Evolutionary conservation across 1,284 basidiomycete species (phyloP), one percentile per base, ranked within the genome.

Genomic region (Leccinum griseonigrum): DNA sequence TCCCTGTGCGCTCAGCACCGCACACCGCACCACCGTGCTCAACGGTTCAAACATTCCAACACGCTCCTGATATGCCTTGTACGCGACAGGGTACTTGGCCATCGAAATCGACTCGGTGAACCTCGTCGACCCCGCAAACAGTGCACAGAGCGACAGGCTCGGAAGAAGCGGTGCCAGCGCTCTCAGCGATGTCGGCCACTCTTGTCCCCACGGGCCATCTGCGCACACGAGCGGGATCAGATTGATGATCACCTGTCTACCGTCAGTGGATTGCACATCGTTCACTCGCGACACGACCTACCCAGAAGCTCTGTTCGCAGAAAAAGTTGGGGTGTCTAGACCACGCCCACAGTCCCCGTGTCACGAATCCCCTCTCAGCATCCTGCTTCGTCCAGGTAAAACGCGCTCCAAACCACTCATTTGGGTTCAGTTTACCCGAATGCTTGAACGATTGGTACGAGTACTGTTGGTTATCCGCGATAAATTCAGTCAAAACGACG

Each of bases 271-370:
- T 36, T 28, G 28, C 28, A 16, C 9, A n/a, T 48, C 5, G 18
- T 31, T 29, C 36, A 4, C 7, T 4, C 4, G 11, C 54, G 38
- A 11, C 3, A 38, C 18, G 3, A 59, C 85, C 63, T 65, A 94
- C 87, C 94, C 94, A 97, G 77, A 95, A 94, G 8, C 79, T 76
- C 76, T 96, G 94, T 73, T 97, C 95, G 72, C 91, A 94, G 0
- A 89, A 78, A 75, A 95, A 96, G 74, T 97, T 97, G 18, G 96
- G 95, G 74, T 98, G 96, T 16, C 96, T 81, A 3, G 85, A 87
- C 80, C 87, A 94, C 1, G 85, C 84, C 91, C 92, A 98, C 10
- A 98, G 76, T 1, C 95, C 95, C 13, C 82, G 81, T 0, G 93
- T 94, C 28, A 90, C 78, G 74, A 98, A 98, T 1, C 96, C 96